Evolutionary conservation across 2,329 filamentous ascomycete genomes (phyloP).

Genomic region (Zymoseptoria tritici): DNA sequence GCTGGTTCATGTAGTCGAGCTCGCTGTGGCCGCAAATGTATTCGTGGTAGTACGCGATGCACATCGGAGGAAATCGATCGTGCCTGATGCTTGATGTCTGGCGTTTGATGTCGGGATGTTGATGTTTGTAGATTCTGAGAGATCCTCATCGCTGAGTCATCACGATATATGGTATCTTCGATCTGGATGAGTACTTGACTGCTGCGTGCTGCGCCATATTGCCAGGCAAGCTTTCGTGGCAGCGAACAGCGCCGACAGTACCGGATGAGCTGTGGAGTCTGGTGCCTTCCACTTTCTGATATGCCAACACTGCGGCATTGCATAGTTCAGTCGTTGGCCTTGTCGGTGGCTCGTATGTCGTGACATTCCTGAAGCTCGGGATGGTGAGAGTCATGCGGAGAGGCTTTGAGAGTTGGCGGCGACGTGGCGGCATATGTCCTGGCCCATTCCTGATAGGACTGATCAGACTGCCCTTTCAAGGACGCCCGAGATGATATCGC

Average conservation of each 20-base stretch:
- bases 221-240: neutral
- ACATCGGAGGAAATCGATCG: constrained; percentile 6
- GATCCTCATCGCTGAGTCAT: neutral
- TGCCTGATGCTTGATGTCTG: constrained; percentile 3
- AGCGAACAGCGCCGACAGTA: neutral
- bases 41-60: constrained; percentile 10
- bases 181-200: neutral
- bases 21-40: constrained; percentile 13
- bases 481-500: neutral
- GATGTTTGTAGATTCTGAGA: neutral
- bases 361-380: neutral
- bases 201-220: neutral
- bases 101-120: neutral
- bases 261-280: neutral
- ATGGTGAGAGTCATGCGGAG: neutral
- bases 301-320: neutral
- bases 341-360: neutral
- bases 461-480: neutral
- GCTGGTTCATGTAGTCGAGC: constrained; percentile 10
- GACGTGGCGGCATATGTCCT: neutral
- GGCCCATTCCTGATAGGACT: neutral
- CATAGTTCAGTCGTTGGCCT: neutral
- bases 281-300: neutral
- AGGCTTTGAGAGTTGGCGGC: neutral
- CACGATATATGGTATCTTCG: neutral